Conservation (phyloP, 768 basidiomycete species). For the Coprinopsis sp. region DNA sequence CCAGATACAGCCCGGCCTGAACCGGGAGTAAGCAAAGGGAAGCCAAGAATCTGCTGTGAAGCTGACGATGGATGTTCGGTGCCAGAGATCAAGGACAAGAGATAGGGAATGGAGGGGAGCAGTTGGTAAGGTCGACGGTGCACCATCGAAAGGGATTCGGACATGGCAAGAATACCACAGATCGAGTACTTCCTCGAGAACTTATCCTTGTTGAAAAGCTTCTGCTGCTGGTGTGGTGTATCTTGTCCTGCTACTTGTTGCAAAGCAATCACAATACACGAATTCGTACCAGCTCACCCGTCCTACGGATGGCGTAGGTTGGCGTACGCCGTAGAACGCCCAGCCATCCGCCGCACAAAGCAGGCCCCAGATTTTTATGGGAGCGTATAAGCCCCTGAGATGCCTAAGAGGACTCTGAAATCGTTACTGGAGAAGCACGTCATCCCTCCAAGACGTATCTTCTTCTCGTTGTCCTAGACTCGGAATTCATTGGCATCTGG, state of each 20-base stretch:
- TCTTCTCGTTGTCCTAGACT: too few species aligned
- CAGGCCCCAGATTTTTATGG: slow-evolving; percentile 85
- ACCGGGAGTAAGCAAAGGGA: slow-evolving; percentile 8
- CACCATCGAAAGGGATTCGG: slow-evolving; percentile 32
- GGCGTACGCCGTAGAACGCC: slow-evolving; percentile 34
- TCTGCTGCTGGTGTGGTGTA: slow-evolving; percentile 38
- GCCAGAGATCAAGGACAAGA: slow-evolving; percentile 39
- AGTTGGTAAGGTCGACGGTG: slow-evolving; percentile 42
- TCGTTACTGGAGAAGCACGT: too few species aligned
- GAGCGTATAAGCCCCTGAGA: too few species aligned
- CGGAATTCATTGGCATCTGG: too few species aligned
- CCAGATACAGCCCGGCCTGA: slow-evolving; percentile 34
- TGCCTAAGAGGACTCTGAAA: too few species aligned
- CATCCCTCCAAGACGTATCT: too few species aligned
- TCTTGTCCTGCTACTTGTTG: slow-evolving; percentile 19
- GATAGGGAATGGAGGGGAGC: slow-evolving; percentile 37
- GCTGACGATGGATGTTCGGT: slow-evolving; percentile 39
- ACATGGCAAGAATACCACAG: not conserved
- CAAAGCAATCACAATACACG: slow-evolving; percentile 47
- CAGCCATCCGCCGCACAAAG: slow-evolving; percentile 45
- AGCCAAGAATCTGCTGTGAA: not conserved
- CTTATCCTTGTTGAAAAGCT: slow-evolving; percentile 44
- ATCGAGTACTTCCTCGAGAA: slow-evolving; percentile 19
- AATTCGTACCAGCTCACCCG: slow-evolving; percentile 53
- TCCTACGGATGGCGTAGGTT: slow-evolving; percentile 48